Base-by-base conservation (phyloP, 2,329 filamentous ascomycete genomes). In the Trichoderma sp. region DNA sequence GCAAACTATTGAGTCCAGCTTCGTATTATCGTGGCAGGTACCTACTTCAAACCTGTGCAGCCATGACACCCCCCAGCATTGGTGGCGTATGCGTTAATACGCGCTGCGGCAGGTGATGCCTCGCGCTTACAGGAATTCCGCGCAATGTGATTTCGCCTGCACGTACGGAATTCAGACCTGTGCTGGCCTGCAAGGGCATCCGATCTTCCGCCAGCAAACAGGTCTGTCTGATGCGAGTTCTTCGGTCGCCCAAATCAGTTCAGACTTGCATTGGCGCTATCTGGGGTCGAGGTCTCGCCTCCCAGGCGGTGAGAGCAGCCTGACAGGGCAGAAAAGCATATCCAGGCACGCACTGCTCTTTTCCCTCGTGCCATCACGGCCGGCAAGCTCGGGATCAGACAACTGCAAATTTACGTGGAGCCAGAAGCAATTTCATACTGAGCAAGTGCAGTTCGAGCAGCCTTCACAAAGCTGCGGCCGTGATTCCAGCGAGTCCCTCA, bases 221-320 rank as follows among this genome's bases (percentile, higher is more conserved):
- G 34, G 61, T 30, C 28, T 28, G 28, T 28, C 51, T 43, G 49
- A 43, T 66, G 37, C 37, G 52, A 32, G 24, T 66, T 32, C 11
- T 26, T 66, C 39, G 54, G 63, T 56, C 52, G 21, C 26, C 46
- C 54, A 32, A 58, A 58, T 51, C 52, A 49, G 28, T 28, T 66
- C 54, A 58, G 63, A 59, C 54, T 51, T 49, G 63, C 63, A 66
- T 58, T 49, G 37, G 28, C 63, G 52, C 37, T 54, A 58, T 66
- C 52, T 34, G 54, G 63, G 52, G 52, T 43, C 28, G 34, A 51
- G 21, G 18, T 8, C 32, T 63, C 21, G 59, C 59, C 46, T 52
- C 59, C 37, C 18, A 32, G 59, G 59, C 59, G 59, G 59, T 61
- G 59, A 52, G 46, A 26, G 26, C 51, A 28, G n/a, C 34, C 13